These are phyloP conservation scores for Abrus pulchellus DNA, from an alignment of 306 rosid genomes.

Conservation along the genomic window DNA sequence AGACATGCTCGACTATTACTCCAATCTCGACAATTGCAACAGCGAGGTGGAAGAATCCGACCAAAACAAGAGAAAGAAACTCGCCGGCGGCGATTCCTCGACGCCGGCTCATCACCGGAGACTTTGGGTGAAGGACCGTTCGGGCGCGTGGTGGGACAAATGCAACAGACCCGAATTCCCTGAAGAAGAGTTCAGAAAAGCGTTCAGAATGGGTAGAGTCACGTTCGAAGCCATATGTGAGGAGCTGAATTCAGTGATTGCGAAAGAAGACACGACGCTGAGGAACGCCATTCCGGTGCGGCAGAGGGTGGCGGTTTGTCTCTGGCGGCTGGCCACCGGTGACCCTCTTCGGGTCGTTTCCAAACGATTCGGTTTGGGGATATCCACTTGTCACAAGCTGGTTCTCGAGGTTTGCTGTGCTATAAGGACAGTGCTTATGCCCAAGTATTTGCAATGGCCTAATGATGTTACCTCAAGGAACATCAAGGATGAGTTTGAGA, in stretches of 20 bases:
- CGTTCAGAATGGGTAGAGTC: conserved; percentile 74
- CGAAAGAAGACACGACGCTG: conserved; percentile 76
- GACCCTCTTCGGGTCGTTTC: conserved; percentile 84
- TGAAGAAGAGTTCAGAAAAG: conserved; percentile 77
- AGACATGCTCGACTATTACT: neutral
- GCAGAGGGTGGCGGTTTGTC: conserved; percentile 85
- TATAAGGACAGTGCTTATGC: conserved; percentile 76
- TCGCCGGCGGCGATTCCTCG: conserved; percentile 48
- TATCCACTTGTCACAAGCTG: conserved; percentile 84
- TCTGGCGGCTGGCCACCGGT: conserved; percentile 91
- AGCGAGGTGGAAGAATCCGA: conserved; percentile 62
- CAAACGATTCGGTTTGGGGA: conserved; percentile 77
- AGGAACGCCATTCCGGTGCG: conserved; percentile 83
- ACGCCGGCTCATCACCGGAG: conserved; percentile 59
- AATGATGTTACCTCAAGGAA: conserved; percentile 51
- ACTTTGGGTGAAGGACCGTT: conserved; percentile 90
- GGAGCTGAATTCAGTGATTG: conserved; percentile 80
- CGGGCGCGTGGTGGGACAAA: conserved; percentile 95
- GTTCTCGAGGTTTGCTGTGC: conserved; percentile 88
- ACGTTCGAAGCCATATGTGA: conserved; percentile 80
- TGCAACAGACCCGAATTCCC: conserved; percentile 80
- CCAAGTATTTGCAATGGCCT: conserved; percentile 80
- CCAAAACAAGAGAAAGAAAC: conserved; percentile 54
- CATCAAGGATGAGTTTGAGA: conserved; percentile 72
- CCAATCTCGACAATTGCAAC: neutral